Evolutionary conservation across 2,329 filamentous ascomycete species (phyloP).

Genomic region (Colletotrichum caudatum): DNA sequence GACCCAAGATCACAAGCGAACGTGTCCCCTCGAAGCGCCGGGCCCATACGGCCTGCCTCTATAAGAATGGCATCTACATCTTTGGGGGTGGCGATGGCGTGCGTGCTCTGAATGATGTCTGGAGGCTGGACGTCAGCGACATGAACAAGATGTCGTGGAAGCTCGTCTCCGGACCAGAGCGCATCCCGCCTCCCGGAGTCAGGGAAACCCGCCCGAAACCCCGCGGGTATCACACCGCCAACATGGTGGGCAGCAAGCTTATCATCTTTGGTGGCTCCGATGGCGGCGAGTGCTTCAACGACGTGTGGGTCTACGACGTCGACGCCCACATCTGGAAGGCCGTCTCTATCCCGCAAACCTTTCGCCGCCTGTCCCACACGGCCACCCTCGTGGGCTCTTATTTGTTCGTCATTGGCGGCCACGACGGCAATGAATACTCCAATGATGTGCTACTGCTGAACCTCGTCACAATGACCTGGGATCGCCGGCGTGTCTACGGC

Average conservation of each 20-base stretch:
- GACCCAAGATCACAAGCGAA: conserved; percentile 70
- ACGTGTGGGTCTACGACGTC: conserved; percentile 80
- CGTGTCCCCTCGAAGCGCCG: conserved; percentile 70
- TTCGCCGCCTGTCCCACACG: conserved; percentile 74
- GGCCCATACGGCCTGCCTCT: conserved; percentile 78
- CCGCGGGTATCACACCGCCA: conserved; percentile 77
- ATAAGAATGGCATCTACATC: conserved; percentile 78
- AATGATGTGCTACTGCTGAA: conserved; percentile 77
- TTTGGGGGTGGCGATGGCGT: conserved; percentile 79
- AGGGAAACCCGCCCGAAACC: conserved; percentile 68
- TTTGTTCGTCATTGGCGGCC: conserved; percentile 76
- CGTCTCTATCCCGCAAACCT: conserved; percentile 71
- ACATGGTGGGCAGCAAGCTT: conserved; percentile 78
- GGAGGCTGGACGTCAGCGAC: conserved; percentile 77
- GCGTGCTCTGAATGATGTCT: conserved; percentile 77
- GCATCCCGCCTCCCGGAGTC: conserved; percentile 42
- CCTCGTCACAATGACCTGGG: conserved; percentile 80
- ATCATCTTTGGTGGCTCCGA: conserved; percentile 79
- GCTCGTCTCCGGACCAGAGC: conserved; percentile 66
- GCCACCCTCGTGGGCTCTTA: conserved; percentile 78
- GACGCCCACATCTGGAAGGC: conserved; percentile 70
- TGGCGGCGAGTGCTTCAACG: conserved; percentile 78
- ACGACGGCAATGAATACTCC: conserved; percentile 77
- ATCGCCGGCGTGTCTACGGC: conserved; percentile 74
- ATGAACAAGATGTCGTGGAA: conserved; percentile 77